These are phyloP conservation scores for Pseudocercospora macadamiae DNA, from an alignment of 2,329 filamentous ascomycete species.

Conservation along the genomic window DNA sequence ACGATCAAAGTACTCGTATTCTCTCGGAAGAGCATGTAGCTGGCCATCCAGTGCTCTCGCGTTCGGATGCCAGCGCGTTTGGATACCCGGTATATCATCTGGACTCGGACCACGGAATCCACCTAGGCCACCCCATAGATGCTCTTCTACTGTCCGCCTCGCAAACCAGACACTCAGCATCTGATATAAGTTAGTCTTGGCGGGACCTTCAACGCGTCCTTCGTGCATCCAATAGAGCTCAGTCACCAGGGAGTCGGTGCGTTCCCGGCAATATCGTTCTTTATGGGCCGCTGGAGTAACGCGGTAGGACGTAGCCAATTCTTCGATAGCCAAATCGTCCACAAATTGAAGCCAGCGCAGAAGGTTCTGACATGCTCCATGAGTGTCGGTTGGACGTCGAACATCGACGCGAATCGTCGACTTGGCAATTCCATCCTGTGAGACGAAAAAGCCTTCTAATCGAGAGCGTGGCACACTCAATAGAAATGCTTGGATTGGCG, in stretches of 20 bases:
- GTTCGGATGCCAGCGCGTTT: background rate
- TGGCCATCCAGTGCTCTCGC: too few relatives aligned
- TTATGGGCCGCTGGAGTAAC: background rate
- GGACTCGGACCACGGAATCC: constrained; percentile 8
- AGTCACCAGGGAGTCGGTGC: background rate
- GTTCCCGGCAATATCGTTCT: background rate
- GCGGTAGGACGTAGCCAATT: constrained; percentile 11
- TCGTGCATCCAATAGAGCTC: constrained; percentile 14
- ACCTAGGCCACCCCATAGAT: background rate
- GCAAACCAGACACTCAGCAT: constrained; percentile 11
- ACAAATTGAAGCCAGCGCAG: constrained; percentile 7
- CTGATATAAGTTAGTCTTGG: constrained; percentile 8
- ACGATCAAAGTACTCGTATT: too few relatives aligned
- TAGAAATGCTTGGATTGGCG: constrained; percentile 6
- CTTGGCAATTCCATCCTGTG: constrained; percentile 3
- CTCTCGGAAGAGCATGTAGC: too few relatives aligned
- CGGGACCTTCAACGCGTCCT: background rate
- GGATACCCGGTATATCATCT: background rate
- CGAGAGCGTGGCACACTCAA: background rate
- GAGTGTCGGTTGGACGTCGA: constrained; percentile 4
- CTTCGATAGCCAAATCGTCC: background rate
- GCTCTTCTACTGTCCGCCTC: constrained; percentile 2
- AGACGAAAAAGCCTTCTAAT: constrained; percentile 6
- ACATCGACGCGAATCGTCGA: constrained; percentile 5
- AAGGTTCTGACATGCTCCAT: constrained; percentile 1